Percentiles rank a stretch among this genome's conserved stretches.
Evolutionary conservation across 768 basidiomycete genomes (phyloP).

Genomic region (Pilatotrama ljubarskyi): DNA sequence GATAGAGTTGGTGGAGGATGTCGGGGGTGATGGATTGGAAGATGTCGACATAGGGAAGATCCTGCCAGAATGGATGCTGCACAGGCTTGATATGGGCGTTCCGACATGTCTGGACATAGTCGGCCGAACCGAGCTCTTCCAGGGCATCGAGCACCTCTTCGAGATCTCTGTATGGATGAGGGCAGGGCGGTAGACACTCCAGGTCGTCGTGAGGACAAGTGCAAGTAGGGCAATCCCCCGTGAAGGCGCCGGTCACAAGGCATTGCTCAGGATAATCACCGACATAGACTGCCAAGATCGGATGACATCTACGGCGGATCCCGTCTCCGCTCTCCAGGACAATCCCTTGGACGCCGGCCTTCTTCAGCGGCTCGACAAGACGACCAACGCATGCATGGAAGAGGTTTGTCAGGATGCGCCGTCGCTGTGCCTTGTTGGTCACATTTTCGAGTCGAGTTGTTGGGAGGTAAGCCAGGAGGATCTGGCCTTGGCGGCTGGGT

Average conservation of each 20-base stretch:
- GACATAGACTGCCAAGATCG: no score
- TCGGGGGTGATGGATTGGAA: constrained; percentile 37
- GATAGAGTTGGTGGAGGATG: constrained; percentile 47
- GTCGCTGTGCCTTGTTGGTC: constrained; percentile 10
- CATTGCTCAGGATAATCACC: no score
- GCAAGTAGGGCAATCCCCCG: no score
- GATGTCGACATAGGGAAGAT: constrained; percentile 39
- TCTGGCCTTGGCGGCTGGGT: constrained; percentile 7
- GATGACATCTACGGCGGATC: no score
- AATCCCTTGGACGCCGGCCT: constrained; percentile 33
- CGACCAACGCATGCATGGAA: constrained; percentile 38
- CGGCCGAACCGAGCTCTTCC: background rate
- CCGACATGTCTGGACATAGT: constrained; percentile 12
- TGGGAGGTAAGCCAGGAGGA: constrained; percentile 30
- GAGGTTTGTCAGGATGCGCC: constrained; percentile 33
- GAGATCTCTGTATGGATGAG: no score
- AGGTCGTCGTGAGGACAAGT: no score
- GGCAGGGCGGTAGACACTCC: no score
- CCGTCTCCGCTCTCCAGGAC: constrained; percentile 26
- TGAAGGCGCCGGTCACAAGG: no score
- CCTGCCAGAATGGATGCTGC: constrained; percentile 35
- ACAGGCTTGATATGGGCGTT: background rate
- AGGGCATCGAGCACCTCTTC: no score
- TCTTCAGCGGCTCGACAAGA: constrained; percentile 32
- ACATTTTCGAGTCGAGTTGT: constrained; percentile 12